Conservation (phyloP, 768 basidiomycete genomes). For the Macrolepiota albuminosa region DNA sequence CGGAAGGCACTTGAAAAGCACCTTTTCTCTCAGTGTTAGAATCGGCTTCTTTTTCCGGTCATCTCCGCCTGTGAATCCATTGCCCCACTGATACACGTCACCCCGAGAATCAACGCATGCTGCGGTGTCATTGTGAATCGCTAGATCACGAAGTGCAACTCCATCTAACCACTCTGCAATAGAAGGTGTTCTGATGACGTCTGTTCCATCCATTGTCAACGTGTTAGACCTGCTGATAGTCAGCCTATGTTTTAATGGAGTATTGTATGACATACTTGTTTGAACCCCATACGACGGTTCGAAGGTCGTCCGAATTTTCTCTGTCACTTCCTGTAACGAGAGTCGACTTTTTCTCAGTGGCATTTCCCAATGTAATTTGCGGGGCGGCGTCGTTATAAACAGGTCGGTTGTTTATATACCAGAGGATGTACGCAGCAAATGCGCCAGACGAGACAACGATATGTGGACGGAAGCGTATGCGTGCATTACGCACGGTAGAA, state of each 20-base stretch:
- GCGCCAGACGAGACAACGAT: conserved; percentile 25
- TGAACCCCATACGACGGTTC: conserved; percentile 68
- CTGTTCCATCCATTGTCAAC: conserved; percentile 35
- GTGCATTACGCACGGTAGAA: conserved; percentile 14
- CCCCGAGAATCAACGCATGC: conserved; percentile 77
- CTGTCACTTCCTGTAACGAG: conserved; percentile 11
- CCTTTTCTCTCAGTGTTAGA: conserved; percentile 62
- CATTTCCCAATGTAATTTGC: conserved; percentile 7
- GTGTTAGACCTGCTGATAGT: conserved; percentile 36
- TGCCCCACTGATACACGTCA: conserved; percentile 84
- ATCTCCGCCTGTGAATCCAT: conserved; percentile 45
- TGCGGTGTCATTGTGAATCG: conserved; percentile 59
- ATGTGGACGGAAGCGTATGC: conserved; percentile 12
- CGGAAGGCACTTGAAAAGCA: conserved; percentile 15
- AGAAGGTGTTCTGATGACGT: conserved; percentile 44
- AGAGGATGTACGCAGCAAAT: conserved; percentile 31
- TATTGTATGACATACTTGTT: conserved; percentile 46
- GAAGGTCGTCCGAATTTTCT: conserved; percentile 29
- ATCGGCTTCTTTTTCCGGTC: conserved; percentile 33
- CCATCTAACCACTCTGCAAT: conserved; percentile 56
- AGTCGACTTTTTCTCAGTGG: conserved; percentile 7
- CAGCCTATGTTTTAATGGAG: neutral
- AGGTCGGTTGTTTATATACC: conserved; percentile 30
- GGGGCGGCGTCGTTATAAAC: conserved; percentile 26
- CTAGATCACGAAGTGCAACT: conserved; percentile 70